Percentiles rank a stretch among this genome's conserved stretches.
phyloP scores from a whole-genome alignment of 495 filamentous ascomycete genomes.

The Trichoderma gamsii region DNA sequence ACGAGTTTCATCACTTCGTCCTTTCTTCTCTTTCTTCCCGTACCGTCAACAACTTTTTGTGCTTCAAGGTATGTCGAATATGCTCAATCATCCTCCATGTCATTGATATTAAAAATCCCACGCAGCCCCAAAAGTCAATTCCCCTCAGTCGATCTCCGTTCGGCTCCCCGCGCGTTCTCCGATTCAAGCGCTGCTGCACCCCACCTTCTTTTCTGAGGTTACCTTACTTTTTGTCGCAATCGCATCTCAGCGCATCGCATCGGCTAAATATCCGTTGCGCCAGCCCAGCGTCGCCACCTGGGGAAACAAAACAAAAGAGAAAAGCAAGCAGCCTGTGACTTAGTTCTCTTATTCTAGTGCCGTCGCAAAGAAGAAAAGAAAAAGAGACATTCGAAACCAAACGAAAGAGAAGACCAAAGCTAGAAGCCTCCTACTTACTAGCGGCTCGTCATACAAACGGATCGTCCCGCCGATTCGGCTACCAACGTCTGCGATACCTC shows the following conservation, averaged over 20 bases:
- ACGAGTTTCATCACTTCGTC: not conserved
- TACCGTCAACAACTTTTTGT: not conserved
- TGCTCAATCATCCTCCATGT: not conserved
- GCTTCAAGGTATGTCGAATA: not conserved
- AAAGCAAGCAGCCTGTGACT: not conserved
- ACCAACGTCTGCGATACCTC: no score
- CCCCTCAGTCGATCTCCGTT: constrained; percentile 11
- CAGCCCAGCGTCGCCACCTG: not conserved
- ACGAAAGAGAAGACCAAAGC: not conserved
- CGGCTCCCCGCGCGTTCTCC: constrained; percentile 12
- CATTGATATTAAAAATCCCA: not conserved
- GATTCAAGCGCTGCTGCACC: not conserved
- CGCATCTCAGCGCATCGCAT: constrained; percentile 8
- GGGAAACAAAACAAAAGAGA: not conserved
- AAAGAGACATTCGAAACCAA: not conserved
- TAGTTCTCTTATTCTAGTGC: no score
- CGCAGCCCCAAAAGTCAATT: not conserved
- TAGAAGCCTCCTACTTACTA: not conserved
- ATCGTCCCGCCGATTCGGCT: no score
- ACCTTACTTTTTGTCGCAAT: not conserved
- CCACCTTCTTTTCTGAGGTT: not conserved
- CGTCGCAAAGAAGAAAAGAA: not conserved
- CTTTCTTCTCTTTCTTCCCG: not conserved
- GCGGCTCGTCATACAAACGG: not conserved
- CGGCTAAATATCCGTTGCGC: not conserved